Evolutionary conservation across 2,329 filamentous ascomycete genomes (phyloP).

Genomic region (Fonsecaea monophora): DNA sequence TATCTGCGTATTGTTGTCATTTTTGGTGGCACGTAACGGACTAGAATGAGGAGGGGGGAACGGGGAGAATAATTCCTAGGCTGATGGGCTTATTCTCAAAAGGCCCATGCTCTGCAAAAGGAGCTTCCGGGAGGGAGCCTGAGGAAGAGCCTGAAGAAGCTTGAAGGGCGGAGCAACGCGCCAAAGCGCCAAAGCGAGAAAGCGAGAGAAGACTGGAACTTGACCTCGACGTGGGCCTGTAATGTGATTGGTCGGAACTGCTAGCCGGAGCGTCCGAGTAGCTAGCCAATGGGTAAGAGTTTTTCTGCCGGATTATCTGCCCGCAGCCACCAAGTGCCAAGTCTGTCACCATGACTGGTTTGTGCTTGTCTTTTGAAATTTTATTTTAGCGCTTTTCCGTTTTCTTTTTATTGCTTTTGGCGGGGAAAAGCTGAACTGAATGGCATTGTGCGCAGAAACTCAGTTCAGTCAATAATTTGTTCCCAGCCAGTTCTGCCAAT

Average conservation of each 20-base stretch:
- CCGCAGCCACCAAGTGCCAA: too few species aligned
- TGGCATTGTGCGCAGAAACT: background rate
- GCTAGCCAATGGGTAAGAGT: background rate
- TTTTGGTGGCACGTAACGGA: background rate
- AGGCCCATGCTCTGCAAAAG: background rate
- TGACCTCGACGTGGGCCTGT: background rate
- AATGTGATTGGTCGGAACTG: conserved; percentile 2
- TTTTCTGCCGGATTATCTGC: conserved; percentile 7
- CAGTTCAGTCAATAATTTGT: conserved; percentile 2
- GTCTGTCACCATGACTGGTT: background rate
- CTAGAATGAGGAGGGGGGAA: background rate
- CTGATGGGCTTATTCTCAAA: background rate
- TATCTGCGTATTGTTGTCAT: background rate
- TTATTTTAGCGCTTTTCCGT: background rate
- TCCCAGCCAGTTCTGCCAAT: background rate
- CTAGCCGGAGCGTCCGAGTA: background rate
- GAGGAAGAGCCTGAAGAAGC: background rate
- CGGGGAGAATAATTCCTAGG: background rate
- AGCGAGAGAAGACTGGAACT: background rate
- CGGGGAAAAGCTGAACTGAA: background rate
- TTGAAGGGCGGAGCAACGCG: background rate
- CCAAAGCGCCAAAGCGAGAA: background rate
- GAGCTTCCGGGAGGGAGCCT: background rate
- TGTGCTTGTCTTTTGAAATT: background rate
- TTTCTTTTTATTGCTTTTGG: conserved; percentile 1